Evolutionary conservation across 108 stramenopile genomes (phyloP), one percentile per base, ranked within the genome.

Genomic region (Parietichytrium sp.): DNA sequence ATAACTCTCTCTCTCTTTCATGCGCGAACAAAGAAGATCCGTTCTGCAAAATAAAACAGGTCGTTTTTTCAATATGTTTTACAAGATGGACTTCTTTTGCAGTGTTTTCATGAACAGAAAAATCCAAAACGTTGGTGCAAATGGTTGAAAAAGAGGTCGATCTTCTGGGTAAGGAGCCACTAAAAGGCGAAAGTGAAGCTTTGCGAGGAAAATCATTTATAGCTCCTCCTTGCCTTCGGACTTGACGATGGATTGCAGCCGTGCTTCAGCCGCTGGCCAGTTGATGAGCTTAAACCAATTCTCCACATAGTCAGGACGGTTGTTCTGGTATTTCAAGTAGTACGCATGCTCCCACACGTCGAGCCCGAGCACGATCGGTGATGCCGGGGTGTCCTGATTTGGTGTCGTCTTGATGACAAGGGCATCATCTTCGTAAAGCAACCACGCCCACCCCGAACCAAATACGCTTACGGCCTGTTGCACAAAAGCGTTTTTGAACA

Each of bases 331-430:
- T 80, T 88, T 81, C 30, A 88, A 82, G 86, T 89, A 89, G 82
- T 86, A 89, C 47, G 88, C 88, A 51, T 89, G 88, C 84, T 89
- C 88, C 89, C 89, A 89, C 20, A 89, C 84, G 53, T 89, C 89
- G 6, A 89, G 82, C 33, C 85, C 85, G 13, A 89, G 55, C 45
- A 89, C 54, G 23, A 83, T 15, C 23, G 84, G 81, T 80, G 84
- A 86, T 4, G 84, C 54, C 33, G 88, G 88, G 79, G 85, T 84
- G 55, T 87, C 86, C 80, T 87, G 86, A 83, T 87, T 87, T 23
- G 85, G 81, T 51, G 84, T 87, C 29, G 61, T 20, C n/a, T 47
- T 48, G 51, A 86, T 79, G 33, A 31, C 61, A 10, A 85, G 82
- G 13, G 42, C 33, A n/a, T 72, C 38, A 7, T 33, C 42, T 0